Evolutionary conservation across 23 red algal genomes (phyloP), one percentile per base, ranked within the genome.

Genomic region (Gracilariopsis chorda): DNA sequence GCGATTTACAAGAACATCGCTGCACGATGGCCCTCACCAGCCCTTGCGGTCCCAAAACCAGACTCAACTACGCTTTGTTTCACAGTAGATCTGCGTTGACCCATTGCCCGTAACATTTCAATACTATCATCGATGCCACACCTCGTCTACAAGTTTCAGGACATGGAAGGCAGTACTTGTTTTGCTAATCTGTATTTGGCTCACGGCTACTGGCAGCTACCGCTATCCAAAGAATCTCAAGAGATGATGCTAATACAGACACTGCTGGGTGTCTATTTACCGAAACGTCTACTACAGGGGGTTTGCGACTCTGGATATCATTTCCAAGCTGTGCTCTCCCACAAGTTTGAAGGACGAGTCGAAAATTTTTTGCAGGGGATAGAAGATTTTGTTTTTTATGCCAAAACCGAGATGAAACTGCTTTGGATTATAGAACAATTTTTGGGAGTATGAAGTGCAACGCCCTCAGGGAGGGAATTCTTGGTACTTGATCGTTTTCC

Each of bases 201-300:
- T 42, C 71, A 77, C 27, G 43, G 42, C 4, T 80, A 80, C 25
- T 80, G 43, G 75, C 75, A 80, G 46, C 4, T 80, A 4, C 75
- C 75, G n/a, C n/a, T n/a, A n/a, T n/a, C n/a, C n/a, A n/a, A n/a
- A n/a, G n/a, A n/a, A n/a, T n/a, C n/a, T n/a, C 41, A 80, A 24
- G 75, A 80, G 37, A 6, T 80, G 43, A 80, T 80, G 75, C 23
- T 23, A 12, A 42, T 73, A 35, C 67, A 73, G 67, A 73, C 67
- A 35, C 7, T 5, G 8, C 67, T 73, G 7, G 67, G 67, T 37
- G 67, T 73, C 25, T 73, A 53, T 20, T 14, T 20, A 14, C 32
- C 71, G 48, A 42, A 12, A 69, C 13, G 17, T 27, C 29, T 25
- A 43, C 62, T 69, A 39, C 75, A 80, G 75, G 46, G 75, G 4